Evolutionary conservation across 2,329 filamentous ascomycete genomes (phyloP).

Genomic region (Colletotrichum tabaci): DNA sequence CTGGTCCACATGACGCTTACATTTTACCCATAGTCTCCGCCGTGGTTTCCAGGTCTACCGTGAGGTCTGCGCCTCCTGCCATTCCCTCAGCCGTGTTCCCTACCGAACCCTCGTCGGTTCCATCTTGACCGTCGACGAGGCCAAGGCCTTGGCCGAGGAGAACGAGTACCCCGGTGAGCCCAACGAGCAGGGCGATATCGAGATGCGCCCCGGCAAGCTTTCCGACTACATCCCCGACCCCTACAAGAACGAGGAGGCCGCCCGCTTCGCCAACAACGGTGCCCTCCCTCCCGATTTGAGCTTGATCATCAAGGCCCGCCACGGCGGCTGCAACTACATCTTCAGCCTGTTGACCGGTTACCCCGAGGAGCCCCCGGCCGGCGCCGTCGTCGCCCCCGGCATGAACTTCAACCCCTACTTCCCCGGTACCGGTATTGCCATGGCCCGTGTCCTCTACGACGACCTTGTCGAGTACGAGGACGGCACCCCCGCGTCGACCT

Average conservation of each 20-base stretch:
- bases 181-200: constrained; percentile 97
- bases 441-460: constrained; percentile 98
- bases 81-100: constrained; percentile 94
- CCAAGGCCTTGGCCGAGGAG: constrained; percentile 96
- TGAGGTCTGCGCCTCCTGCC: constrained; percentile 97
- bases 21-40: constrained; percentile 78
- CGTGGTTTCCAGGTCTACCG: constrained; percentile 99
- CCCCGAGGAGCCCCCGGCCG: constrained; percentile 94
- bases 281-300: constrained; percentile 97
- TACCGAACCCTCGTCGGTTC: constrained; percentile 93
- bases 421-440: constrained; percentile 98
- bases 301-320: constrained; percentile 96
- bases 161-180: constrained; percentile 99
- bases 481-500: constrained; percentile 91
- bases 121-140: constrained; percentile 96
- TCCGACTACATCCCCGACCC: constrained; percentile 96
- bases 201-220: constrained; percentile 98
- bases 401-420: constrained; percentile 99
- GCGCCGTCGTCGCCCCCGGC: constrained; percentile 86
- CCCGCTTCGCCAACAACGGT: constrained; percentile 97
- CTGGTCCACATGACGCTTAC: constrained; percentile 34
- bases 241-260: constrained; percentile 99
- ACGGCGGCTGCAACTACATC: constrained; percentile 99
- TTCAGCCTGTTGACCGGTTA: constrained; percentile 98
- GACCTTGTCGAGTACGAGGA: constrained; percentile 99